Conservation (phyloP, 1,284 basidiomycete genomes). For the Trametes pubescens region DNA sequence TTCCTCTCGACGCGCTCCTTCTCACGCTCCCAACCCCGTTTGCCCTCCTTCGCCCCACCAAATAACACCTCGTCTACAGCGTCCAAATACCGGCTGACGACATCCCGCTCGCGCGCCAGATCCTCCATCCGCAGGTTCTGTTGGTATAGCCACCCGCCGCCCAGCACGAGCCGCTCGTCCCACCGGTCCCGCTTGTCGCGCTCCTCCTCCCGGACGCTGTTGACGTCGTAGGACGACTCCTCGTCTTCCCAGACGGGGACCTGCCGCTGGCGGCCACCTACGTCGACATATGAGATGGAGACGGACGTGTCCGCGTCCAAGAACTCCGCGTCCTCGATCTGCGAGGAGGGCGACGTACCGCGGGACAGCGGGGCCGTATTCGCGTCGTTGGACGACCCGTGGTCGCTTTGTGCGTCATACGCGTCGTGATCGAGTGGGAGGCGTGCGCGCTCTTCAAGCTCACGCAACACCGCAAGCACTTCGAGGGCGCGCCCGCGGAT, state of each 20-base stretch:
- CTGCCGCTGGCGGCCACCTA: slow-evolving; percentile 67
- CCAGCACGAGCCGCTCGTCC: slow-evolving; percentile 81
- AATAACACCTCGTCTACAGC: slow-evolving; percentile 79
- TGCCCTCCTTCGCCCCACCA: slow-evolving; percentile 57
- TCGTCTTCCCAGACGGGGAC: slow-evolving; percentile 84
- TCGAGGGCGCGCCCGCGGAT: slow-evolving; percentile 80
- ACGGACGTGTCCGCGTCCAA: slow-evolving; percentile 64
- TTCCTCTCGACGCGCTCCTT: slow-evolving; percentile 52
- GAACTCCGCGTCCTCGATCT: slow-evolving; percentile 40
- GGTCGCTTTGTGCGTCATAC: slow-evolving; percentile 79
- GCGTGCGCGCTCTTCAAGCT: slow-evolving; percentile 71
- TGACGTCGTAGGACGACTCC: slow-evolving; percentile 43
- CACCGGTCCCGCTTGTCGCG: slow-evolving; percentile 70
- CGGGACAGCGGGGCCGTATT: slow-evolving; percentile 42
- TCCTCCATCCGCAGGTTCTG: slow-evolving; percentile 66
- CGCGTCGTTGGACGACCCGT: slow-evolving; percentile 52
- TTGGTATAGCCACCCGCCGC: slow-evolving; percentile 82
- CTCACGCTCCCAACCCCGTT: slow-evolving; percentile 65
- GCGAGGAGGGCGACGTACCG: slow-evolving; percentile 54
- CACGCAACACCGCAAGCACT: slow-evolving; percentile 75
- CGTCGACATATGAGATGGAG: slow-evolving; percentile 72
- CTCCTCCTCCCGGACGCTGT: slow-evolving; percentile 54
- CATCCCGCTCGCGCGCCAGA: slow-evolving; percentile 62
- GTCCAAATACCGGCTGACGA: slow-evolving; percentile 70
- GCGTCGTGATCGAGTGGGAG: slow-evolving; percentile 75